Conservation (phyloP, 2,329 filamentous ascomycete species). For the Diplodia sapinea region DNA sequence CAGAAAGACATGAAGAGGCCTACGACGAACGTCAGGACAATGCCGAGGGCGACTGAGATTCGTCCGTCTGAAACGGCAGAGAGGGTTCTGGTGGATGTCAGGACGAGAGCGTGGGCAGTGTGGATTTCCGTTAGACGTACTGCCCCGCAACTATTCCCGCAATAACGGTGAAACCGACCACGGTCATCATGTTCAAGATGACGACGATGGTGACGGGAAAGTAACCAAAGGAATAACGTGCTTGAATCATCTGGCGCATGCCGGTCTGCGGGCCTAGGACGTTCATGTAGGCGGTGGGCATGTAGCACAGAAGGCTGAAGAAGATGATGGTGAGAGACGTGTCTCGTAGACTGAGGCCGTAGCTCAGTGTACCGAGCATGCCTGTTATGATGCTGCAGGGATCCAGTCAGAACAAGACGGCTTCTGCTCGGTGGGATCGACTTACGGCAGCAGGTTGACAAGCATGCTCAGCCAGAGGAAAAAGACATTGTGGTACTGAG, state of each 20-base stretch:
- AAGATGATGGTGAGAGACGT: constrained; percentile 66
- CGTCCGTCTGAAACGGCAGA: constrained; percentile 44
- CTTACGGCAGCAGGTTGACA: constrained; percentile 64
- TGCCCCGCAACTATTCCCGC: constrained; percentile 66
- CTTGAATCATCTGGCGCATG: constrained; percentile 70
- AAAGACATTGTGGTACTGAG: constrained; percentile 62
- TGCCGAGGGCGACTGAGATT: constrained; percentile 62
- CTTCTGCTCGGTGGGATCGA: background rate
- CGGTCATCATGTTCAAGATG: constrained; percentile 66
- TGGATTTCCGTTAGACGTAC: constrained; percentile 48
- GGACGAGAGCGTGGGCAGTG: constrained; percentile 39
- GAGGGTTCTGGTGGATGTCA: constrained; percentile 34
- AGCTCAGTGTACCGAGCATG: constrained; percentile 64
- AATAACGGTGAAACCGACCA: constrained; percentile 68
- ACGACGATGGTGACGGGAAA: constrained; percentile 66
- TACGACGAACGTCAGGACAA: constrained; percentile 65
- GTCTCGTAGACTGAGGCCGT: constrained; percentile 62
- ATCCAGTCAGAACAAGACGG: constrained; percentile 36
- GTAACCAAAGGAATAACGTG: constrained; percentile 66
- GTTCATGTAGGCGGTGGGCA: constrained; percentile 62
- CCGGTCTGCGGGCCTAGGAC: constrained; percentile 65
- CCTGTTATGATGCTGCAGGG: constrained; percentile 63
- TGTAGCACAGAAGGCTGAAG: constrained; percentile 63
- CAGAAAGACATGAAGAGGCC: constrained; percentile 67
- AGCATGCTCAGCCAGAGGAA: constrained; percentile 66